Evolutionary conservation across 768 basidiomycete species (phyloP).

Genomic region (Kwoniella botswanensis): DNA sequence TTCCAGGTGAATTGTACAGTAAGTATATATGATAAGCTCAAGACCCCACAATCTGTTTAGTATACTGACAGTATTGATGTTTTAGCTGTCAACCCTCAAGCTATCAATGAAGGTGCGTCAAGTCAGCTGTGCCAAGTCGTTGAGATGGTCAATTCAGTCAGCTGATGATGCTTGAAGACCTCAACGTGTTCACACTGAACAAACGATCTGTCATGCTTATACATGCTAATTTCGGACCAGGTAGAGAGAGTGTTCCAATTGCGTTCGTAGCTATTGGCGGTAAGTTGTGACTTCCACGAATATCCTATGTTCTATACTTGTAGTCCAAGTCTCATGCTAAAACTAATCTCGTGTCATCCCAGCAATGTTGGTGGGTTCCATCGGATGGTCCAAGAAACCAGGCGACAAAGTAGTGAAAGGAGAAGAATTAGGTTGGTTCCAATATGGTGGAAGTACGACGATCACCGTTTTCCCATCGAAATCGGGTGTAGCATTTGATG

Average conservation of each 20-base stretch:
- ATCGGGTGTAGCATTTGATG: constrained; percentile 61
- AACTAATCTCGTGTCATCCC: too few relatives aligned
- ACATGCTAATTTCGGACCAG: constrained; percentile 44
- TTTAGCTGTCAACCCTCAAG: constrained; percentile 73
- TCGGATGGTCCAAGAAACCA: constrained; percentile 65
- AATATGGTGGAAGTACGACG: constrained; percentile 77
- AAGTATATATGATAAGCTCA: constrained; percentile 41
- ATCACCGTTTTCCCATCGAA: constrained; percentile 68
- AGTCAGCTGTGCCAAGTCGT: constrained; percentile 46
- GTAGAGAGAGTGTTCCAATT: constrained; percentile 59
- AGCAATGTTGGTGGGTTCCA: constrained; percentile 76
- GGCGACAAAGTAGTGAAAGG: constrained; percentile 61
- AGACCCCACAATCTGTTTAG: neutral
- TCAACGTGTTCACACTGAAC: constrained; percentile 58
- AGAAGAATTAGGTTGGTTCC: constrained; percentile 66
- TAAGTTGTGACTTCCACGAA: constrained; percentile 29
- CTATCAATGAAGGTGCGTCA: constrained; percentile 68
- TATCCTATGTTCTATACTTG: neutral
- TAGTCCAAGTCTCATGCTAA: too few relatives aligned
- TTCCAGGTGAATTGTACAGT: constrained; percentile 53
- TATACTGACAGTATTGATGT: neutral
- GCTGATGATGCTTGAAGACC: constrained; percentile 40
- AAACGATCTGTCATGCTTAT: constrained; percentile 54
- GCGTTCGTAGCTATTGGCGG: constrained; percentile 77
- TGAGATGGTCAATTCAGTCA: constrained; percentile 49